Evolutionary conservation across 2,329 filamentous ascomycete genomes (phyloP).

Genomic region (Lachnellula arida): DNA sequence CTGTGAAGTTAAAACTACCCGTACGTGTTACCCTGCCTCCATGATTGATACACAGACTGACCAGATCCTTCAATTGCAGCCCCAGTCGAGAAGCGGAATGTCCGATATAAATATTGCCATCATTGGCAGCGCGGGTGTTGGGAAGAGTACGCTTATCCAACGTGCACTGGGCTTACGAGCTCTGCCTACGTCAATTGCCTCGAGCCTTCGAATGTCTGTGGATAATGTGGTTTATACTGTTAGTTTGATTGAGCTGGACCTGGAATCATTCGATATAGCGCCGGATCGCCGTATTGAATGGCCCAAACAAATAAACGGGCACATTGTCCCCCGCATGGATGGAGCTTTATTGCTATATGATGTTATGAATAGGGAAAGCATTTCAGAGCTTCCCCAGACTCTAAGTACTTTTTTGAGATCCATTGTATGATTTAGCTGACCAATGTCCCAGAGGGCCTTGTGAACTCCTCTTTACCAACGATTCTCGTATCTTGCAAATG

Average conservation of each 20-base stretch:
- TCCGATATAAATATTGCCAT: constrained; percentile 61
- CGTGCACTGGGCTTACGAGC: constrained; percentile 52
- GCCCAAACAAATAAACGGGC: constrained; percentile 65
- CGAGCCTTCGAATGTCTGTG: constrained; percentile 52
- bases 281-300: constrained; percentile 56
- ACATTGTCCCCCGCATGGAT: constrained; percentile 70
- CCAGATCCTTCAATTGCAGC: constrained; percentile 13
- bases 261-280: constrained; percentile 59
- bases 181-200: constrained; percentile 49
- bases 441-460: constrained; percentile 59
- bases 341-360: constrained; percentile 85
- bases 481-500: constrained; percentile 87
- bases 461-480: constrained; percentile 67
- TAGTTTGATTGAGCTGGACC: constrained; percentile 60
- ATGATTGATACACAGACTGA: constrained; percentile 12
- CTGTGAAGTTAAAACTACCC: constrained; percentile 17
- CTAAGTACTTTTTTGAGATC: constrained; percentile 59
- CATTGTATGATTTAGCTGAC: constrained; percentile 6
- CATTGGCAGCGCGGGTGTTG: constrained; percentile 61
- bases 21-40: constrained; percentile 15
- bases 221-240: constrained; percentile 55
- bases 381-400: constrained; percentile 68
- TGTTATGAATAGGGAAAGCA: constrained; percentile 71
- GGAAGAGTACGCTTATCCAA: constrained; percentile 66
- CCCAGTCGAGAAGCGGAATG: constrained; percentile 30